phyloP scores from a whole-genome alignment of 257 asterid species.

The Solanum peruvianum region DNA sequence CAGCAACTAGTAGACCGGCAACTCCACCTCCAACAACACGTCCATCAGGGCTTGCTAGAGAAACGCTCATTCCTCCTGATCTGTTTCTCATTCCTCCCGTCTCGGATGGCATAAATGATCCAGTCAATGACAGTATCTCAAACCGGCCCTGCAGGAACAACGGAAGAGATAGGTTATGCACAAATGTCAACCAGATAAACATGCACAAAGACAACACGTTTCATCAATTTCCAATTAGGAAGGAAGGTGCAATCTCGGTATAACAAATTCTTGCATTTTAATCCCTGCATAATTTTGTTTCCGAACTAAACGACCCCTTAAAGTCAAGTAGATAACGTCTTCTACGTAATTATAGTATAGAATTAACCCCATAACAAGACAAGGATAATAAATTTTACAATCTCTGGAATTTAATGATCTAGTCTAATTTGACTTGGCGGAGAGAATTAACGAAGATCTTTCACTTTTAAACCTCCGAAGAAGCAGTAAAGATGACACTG shows the following conservation, averaged over 20 bases:
- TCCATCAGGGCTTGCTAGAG: conserved; percentile 87
- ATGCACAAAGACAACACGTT: background rate
- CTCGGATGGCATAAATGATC: conserved; percentile 85
- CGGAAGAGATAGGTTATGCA: background rate
- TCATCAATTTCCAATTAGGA: background rate
- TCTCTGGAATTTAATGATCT: background rate
- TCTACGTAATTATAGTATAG: background rate
- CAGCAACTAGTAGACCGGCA: conserved; percentile 84
- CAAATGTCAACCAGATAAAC: background rate
- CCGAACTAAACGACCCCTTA: background rate
- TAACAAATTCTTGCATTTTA: background rate
- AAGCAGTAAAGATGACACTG: background rate
- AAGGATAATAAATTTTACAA: background rate
- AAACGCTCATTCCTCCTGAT: conserved; percentile 95
- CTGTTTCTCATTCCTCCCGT: conserved; percentile 80
- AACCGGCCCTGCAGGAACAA: conserved; percentile 55
- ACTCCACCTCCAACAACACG: conserved; percentile 96
- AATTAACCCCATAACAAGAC: background rate
- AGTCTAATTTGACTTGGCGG: background rate
- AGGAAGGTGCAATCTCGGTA: background rate
- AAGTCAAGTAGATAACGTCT: background rate
- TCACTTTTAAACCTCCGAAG: background rate
- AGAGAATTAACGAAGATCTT: background rate
- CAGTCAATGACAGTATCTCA: conserved; percentile 83
- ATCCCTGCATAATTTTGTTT: background rate